Evolutionary conservation across 2,329 filamentous ascomycete species (phyloP).

Genomic region (Epichloe glyceriae): DNA sequence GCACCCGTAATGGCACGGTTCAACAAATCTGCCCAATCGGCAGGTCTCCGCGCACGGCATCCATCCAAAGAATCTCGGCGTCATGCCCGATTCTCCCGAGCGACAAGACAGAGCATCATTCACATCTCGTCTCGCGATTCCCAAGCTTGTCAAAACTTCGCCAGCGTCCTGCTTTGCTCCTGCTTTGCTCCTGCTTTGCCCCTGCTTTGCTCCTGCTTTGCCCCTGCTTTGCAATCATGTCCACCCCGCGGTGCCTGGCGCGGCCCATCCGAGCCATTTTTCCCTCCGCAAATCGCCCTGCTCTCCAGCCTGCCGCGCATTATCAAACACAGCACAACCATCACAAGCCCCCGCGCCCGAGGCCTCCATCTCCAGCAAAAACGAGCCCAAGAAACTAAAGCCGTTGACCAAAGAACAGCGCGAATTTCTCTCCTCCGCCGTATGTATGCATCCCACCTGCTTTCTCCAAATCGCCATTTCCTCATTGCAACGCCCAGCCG

Average conservation of each 20-base stretch:
- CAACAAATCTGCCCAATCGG: not conserved
- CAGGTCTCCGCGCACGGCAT: not conserved
- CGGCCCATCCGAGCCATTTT: slow-evolving; percentile 6
- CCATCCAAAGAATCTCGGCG: not conserved
- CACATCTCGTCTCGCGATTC: not conserved
- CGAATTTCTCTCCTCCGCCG: slow-evolving; percentile 62
- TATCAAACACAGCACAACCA: slow-evolving; percentile 6
- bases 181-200: too few relatives aligned
- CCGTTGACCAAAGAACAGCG: slow-evolving; percentile 57
- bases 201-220: too few relatives aligned
- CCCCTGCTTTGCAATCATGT: slow-evolving; percentile 8
- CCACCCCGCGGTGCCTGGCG: slow-evolving; percentile 9
- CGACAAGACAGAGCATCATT: not conserved
- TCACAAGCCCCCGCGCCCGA: not conserved
- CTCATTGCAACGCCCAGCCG: not conserved
- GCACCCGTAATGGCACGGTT: not conserved
- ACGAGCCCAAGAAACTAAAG: slow-evolving; percentile 31
- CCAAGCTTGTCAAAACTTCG: not conserved
- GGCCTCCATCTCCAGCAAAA: not conserved
- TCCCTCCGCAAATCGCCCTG: not conserved
- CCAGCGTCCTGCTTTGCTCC: not conserved
- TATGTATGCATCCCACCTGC: slow-evolving; percentile 31
- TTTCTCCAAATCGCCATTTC: not conserved
- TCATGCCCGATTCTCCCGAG: not conserved
- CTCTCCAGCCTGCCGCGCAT: slow-evolving; percentile 2